Evolutionary conservation across 257 asterid species (phyloP).

Genomic region (Mitragyna speciosa): DNA sequence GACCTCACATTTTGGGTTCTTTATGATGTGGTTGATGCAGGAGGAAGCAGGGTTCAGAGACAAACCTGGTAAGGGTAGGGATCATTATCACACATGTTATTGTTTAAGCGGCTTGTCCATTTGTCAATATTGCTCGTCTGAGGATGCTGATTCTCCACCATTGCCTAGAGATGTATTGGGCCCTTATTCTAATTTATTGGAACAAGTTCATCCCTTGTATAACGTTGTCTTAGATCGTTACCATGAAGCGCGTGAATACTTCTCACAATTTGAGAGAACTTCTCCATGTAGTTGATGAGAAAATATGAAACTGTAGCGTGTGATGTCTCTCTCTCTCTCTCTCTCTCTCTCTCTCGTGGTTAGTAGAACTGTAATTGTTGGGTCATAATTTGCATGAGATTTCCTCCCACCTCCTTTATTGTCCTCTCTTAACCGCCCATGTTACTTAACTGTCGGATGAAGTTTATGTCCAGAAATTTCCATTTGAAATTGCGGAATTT

Average conservation of each 20-base stretch:
- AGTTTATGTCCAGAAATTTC: not conserved
- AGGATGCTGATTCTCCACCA: slow-evolving; percentile 56
- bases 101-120: slow-evolving; percentile 89
- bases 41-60: slow-evolving; percentile 91
- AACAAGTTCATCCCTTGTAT: slow-evolving; percentile 77
- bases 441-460: not conserved
- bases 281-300: not conserved
- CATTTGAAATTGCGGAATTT: not conserved
- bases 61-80: slow-evolving; percentile 89
- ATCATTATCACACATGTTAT: slow-evolving; percentile 90
- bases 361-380: too few relatives aligned
- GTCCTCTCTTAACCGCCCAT: not conserved
- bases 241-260: slow-evolving; percentile 62
- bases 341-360: too few relatives aligned
- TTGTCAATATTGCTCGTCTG: slow-evolving; percentile 55
- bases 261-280: slow-evolving; percentile 21
- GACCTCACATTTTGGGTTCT: not conserved
- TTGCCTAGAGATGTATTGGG: slow-evolving; percentile 66
- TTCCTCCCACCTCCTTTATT: not conserved
- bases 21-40: slow-evolving; percentile 40
- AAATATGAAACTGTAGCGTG: not conserved
- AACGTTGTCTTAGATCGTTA: slow-evolving; percentile 67
- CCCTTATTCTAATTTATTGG: slow-evolving; percentile 69
- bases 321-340: too few relatives aligned
- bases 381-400: not conserved